Evolutionary conservation across 305 asterid genomes (phyloP), one percentile per base, ranked within the genome.

Genomic region (Solanum aculeatissimum): DNA sequence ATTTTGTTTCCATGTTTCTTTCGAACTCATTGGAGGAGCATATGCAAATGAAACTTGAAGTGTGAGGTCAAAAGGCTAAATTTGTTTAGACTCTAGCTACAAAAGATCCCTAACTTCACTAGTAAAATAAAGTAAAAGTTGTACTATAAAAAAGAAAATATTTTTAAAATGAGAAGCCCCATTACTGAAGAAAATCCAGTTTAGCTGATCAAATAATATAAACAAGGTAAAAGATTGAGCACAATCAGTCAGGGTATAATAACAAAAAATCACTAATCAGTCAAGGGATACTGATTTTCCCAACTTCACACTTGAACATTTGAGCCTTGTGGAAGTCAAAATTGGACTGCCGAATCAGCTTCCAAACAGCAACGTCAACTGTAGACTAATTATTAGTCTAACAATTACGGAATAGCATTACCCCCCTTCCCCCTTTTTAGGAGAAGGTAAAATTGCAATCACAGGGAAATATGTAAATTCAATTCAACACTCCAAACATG

Each of bases 401-500:
- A 78, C 49, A 51, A 53, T 32, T 11, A 19, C 6, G 43, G 51
- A 78, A 32, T 45, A 53, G 4, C 51, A 78, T 53, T 53, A 78
- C 45, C 79, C n/a, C n/a, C 29, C 55, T 40, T 71, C 58, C 23
- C 42, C 60, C 38, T 23, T 74, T 21, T 13, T 45, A 25, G 58
- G 80, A 72, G 53, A 74, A 74, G 81, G 81, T 45, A 45, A 58
- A 23, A 13, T 38, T 72, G 80, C 58, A 74, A 23, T 18, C 51
- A 53, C 66, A n/a, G 43, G 78, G 15, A 83, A 62, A 25, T 83
- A 58, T 81, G 69, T 66, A 88, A 47, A 62, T 32, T 55, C 82
- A 83, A 29, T 82, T 80, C 86, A 80, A 79, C 27, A 51, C 79
- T 78, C 82, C 82, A 85, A 27, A 53, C 84, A 49, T 57, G 66